Evolutionary conservation across 495 filamentous ascomycete genomes (phyloP).

Genomic region (Annulohypoxylon moriforme): DNA sequence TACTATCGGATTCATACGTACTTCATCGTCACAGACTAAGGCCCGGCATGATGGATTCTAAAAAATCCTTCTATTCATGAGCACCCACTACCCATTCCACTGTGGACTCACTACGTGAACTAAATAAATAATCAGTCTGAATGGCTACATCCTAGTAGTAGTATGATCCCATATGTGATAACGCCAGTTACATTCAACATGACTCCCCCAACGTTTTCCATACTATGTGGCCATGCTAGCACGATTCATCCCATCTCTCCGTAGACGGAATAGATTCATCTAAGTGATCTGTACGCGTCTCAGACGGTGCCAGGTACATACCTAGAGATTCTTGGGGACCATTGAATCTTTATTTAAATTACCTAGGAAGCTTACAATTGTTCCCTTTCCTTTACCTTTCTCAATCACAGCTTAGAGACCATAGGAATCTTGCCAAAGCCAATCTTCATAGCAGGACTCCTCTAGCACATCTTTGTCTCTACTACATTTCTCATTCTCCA

Average conservation of each 20-base stretch:
- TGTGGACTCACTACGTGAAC: neutral
- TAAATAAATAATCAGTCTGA: constrained; percentile 7
- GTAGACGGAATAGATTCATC: neutral
- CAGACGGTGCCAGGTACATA: neutral
- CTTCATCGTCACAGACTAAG: neutral
- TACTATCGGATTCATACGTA: neutral
- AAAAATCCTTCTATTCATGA: neutral
- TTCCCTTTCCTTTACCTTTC: neutral
- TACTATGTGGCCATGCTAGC: neutral
- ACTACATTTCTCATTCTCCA: neutral
- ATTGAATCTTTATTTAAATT: neutral
- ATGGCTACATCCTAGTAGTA: neutral
- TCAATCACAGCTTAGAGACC: neutral
- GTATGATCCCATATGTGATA: neutral
- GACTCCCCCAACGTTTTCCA: neutral
- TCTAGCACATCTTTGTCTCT: neutral
- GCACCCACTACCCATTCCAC: neutral
- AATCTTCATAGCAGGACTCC: neutral
- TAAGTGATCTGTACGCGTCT: neutral
- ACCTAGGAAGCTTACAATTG: neutral
- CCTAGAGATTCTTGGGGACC: neutral
- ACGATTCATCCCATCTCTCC: neutral
- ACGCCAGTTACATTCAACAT: neutral
- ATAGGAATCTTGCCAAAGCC: neutral
- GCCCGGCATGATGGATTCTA: neutral